Conservation (phyloP, 345 rosid genomes). For the Punica granatum region DNA sequence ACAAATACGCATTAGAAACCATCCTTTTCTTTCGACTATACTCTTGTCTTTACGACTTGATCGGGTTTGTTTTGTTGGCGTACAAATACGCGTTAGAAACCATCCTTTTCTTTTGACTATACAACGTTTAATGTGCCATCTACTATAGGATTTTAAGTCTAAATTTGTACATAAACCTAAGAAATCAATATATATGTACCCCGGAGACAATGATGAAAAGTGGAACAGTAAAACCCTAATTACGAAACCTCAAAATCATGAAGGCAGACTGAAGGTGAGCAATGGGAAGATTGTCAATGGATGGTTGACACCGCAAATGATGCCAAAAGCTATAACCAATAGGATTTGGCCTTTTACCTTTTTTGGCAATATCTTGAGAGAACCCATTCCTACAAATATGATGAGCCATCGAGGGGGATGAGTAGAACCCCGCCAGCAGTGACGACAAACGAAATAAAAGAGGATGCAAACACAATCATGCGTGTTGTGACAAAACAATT, state of each 20-base stretch:
- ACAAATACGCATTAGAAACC: too few relatives aligned
- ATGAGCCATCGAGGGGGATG: background rate
- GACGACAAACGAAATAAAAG: background rate
- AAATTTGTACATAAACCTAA: too few relatives aligned
- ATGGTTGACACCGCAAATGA: background rate
- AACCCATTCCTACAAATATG: background rate
- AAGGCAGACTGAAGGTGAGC: background rate
- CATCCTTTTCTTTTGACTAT: too few relatives aligned
- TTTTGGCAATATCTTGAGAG: background rate
- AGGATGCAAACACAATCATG: background rate
- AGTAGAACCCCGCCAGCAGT: background rate
- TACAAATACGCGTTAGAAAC: too few relatives aligned
- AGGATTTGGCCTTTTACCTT: background rate
- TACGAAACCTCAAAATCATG: background rate
- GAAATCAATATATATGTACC: background rate
- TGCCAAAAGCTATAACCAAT: background rate
- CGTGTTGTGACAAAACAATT: background rate
- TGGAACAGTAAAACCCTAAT: background rate
- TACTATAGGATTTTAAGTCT: too few relatives aligned
- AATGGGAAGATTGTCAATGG: background rate
- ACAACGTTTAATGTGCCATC: too few relatives aligned
- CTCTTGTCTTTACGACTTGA: too few relatives aligned
- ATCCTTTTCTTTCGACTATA: too few relatives aligned
- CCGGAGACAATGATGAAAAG: conserved; percentile 1
- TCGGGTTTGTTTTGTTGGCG: too few relatives aligned